Conservation (phyloP, 495 filamentous ascomycete genomes). For the Chaetomium fimeti region DNA sequence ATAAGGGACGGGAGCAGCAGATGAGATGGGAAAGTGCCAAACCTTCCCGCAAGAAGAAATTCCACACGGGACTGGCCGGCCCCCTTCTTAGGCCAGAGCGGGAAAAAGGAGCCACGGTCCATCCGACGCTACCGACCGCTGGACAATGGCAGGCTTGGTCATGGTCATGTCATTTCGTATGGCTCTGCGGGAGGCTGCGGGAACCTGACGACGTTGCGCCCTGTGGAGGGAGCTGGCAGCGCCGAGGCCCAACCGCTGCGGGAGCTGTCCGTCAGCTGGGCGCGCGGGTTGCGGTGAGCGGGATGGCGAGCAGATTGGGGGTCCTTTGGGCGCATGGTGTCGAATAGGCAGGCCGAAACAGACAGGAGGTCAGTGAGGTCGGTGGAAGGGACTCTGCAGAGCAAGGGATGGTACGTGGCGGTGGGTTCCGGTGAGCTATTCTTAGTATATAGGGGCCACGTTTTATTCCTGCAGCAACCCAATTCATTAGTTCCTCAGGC, state of each 20-base stretch:
- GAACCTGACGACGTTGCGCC: conserved; percentile 9
- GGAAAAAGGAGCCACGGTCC: conserved; percentile 24
- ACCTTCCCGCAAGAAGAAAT: conserved; percentile 39
- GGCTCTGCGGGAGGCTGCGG: conserved; percentile 6
- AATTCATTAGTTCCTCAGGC: conserved; percentile 40
- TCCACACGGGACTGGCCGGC: conserved; percentile 34
- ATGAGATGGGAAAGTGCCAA: conserved; percentile 33
- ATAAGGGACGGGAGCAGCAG: conserved; percentile 20
- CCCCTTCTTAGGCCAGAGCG: conserved; percentile 32
- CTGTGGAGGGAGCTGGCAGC: conserved; percentile 31
- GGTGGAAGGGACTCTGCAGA: conserved; percentile 25
- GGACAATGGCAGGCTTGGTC: conserved; percentile 34
- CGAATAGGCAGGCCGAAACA: conserved; percentile 22
- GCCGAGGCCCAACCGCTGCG: conserved; percentile 10
- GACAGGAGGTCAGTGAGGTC: conserved; percentile 26
- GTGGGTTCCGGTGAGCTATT: conserved; percentile 35
- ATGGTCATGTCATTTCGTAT: conserved; percentile 37
- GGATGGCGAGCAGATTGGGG: conserved; percentile 16
- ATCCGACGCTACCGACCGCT: conserved; percentile 26
- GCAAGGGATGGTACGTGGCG: conserved; percentile 33
- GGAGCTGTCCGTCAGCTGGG: conserved; percentile 23
- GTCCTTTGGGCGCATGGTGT: conserved; percentile 30
- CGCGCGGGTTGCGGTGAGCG: conserved; percentile 20
- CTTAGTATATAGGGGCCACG: conserved; percentile 43
- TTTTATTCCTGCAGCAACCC: conserved; percentile 42